Evolutionary conservation across 352 stramenopile species (phyloP).

Genomic region (Globisporangium canariense): DNA sequence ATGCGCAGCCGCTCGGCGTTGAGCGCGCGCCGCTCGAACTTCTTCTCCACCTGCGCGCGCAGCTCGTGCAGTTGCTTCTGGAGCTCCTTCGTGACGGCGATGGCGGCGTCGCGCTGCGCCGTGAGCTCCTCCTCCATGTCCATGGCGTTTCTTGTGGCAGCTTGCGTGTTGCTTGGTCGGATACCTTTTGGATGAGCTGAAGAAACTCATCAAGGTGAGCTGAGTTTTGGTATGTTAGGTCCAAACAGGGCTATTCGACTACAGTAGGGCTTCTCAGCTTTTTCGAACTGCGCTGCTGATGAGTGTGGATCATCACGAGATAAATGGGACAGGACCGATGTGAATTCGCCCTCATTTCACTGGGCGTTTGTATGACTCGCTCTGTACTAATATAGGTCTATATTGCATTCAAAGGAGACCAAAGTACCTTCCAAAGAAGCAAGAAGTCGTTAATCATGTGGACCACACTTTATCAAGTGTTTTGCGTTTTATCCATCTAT

Average conservation of each 20-base stretch:
- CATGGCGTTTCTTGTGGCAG: background rate
- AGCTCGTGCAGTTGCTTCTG: constrained; percentile 55
- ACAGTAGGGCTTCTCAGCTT: background rate
- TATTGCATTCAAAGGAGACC: too few species aligned
- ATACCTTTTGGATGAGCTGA: background rate
- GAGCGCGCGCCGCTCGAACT: constrained; percentile 62
- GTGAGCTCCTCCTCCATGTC: constrained; percentile 72
- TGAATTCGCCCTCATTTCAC: too few species aligned
- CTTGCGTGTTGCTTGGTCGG: background rate
- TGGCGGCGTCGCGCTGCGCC: constrained; percentile 69
- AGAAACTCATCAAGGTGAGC: background rate
- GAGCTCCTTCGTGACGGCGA: constrained; percentile 73
- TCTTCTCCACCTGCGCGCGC: constrained; percentile 45
- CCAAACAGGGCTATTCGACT: background rate
- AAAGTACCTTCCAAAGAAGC: too few species aligned
- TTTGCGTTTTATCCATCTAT: too few species aligned
- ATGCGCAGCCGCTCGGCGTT: constrained; percentile 64
- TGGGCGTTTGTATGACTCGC: too few species aligned
- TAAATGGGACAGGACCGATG: too few species aligned
- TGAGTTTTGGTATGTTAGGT: background rate
- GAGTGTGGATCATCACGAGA: constrained; percentile 9
- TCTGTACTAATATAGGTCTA: too few species aligned
- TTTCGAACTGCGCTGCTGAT: constrained; percentile 9
- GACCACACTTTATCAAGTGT: too few species aligned
- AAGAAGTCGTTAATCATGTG: too few species aligned